Conservation (phyloP, 1,284 basidiomycete species). For the Fomitiporia mediterranea region DNA sequence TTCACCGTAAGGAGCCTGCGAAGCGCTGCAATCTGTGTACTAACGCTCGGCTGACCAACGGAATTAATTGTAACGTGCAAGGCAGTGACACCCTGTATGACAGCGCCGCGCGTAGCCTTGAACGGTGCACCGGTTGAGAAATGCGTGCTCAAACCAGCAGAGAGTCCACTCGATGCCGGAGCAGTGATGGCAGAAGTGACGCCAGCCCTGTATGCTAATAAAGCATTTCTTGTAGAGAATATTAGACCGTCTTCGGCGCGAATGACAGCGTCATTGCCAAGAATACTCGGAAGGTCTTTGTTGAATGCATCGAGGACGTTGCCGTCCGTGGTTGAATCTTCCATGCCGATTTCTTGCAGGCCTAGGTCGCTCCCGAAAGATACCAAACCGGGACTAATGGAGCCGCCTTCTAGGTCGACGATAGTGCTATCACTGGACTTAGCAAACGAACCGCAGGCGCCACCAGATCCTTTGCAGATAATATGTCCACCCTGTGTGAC, state of each 20-base stretch:
- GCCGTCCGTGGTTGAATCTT: conserved; percentile 69
- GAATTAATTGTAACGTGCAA: conserved; percentile 64
- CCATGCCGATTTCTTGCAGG: conserved; percentile 55
- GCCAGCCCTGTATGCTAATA: conserved; percentile 61
- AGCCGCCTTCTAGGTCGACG: conserved; percentile 50
- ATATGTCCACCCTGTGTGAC: conserved; percentile 41
- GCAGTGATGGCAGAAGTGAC: conserved; percentile 60
- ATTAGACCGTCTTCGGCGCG: conserved; percentile 70
- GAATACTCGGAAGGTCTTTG: conserved; percentile 37
- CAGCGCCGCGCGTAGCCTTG: conserved; percentile 60
- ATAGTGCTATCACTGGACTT: conserved; percentile 22
- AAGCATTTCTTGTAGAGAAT: conserved; percentile 63
- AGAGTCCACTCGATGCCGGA: conserved; percentile 50
- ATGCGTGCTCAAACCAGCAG: conserved; percentile 61
- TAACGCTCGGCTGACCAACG: conserved; percentile 39
- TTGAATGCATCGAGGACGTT: conserved; percentile 46
- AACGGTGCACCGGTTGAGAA: conserved; percentile 63
- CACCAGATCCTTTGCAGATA: conserved; percentile 22
- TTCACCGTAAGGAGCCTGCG: conserved; percentile 44
- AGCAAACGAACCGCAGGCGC: conserved; percentile 22
- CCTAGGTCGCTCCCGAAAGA: conserved; percentile 59
- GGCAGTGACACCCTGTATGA: conserved; percentile 65
- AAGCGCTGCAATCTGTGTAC: conserved; percentile 51
- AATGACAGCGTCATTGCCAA: conserved; percentile 53
- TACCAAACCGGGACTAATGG: conserved; percentile 54